Percentiles rank a stretch among this genome's conserved stretches.
phyloP scores from a whole-genome alignment of 768 basidiomycete genomes.

The Boletus vinaceobasis region DNA sequence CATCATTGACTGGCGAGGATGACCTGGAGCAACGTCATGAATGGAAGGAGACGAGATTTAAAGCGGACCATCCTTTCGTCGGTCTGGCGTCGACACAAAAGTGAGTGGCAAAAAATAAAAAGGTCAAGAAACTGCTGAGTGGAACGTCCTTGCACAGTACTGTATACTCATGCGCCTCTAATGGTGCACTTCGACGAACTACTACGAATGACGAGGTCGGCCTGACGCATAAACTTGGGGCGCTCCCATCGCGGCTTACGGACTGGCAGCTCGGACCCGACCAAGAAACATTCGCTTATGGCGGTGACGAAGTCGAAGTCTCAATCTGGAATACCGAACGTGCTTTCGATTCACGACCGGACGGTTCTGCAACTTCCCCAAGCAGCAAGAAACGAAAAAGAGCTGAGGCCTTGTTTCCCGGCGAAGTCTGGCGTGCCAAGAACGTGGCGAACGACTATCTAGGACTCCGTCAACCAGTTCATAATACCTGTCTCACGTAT shows the following conservation, averaged over 20 bases:
- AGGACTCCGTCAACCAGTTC: conserved; percentile 73
- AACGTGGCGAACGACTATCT: conserved; percentile 80
- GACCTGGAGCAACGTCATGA: conserved; percentile 37
- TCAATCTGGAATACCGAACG: conserved; percentile 76
- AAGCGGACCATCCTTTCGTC: conserved; percentile 51
- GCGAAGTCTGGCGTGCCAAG: conserved; percentile 81
- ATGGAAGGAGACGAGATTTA: conserved; percentile 68
- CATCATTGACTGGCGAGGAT: conserved; percentile 42
- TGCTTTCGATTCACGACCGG: conserved; percentile 38
- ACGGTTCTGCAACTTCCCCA: conserved; percentile 14
- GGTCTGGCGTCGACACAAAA: conserved; percentile 51
- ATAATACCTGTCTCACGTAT: conserved; percentile 67
- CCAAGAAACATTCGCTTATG: conserved; percentile 65
- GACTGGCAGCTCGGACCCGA: conserved; percentile 61
- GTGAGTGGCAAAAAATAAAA: conserved; percentile 37
- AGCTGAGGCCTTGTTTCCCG: conserved; percentile 55
- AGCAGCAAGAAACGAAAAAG: conserved; percentile 52
- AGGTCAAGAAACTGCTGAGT: conserved; percentile 1
- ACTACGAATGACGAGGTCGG: conserved; percentile 26
- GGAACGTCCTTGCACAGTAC: conserved; percentile 18
- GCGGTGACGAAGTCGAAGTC: conserved; percentile 81
- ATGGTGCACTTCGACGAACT: conserved; percentile 64
- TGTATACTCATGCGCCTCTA: conserved; percentile 70
- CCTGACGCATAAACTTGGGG: conserved; percentile 31
- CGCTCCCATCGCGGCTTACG: conserved; percentile 65